These are phyloP conservation scores for Curvularia verruculosa DNA, from an alignment of 2,329 filamentous ascomycete species.

Conservation along the genomic window DNA sequence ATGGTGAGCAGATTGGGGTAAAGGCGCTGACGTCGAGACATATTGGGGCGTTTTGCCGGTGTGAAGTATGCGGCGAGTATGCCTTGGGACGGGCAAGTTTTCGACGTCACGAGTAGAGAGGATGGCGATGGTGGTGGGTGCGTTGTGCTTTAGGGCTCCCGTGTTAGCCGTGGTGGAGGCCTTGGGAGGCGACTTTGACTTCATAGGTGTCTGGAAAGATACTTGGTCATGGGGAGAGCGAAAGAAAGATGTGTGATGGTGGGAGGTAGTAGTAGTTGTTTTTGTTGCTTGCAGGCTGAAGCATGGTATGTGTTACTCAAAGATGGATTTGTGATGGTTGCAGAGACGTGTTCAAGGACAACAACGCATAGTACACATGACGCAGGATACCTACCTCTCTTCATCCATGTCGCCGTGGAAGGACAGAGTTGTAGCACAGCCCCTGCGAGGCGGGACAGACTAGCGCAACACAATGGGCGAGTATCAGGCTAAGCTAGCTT, in stretches of 20 bases:
- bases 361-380: conserved; percentile 3
- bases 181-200: conserved; percentile 17
- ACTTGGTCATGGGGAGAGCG: not conserved
- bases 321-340: not conserved
- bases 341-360: not conserved
- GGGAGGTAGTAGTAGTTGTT: too few species aligned
- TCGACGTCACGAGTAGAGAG: conserved; percentile 34
- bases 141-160: conserved; percentile 17
- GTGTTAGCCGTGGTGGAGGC: conserved; percentile 31
- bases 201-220: too few species aligned
- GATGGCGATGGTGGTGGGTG: conserved; percentile 12
- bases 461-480: conserved; percentile 10
- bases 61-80: conserved; percentile 23
- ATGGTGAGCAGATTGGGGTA: conserved; percentile 2
- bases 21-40: conserved; percentile 22
- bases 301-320: not conserved
- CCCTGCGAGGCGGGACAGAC: conserved; percentile 21
- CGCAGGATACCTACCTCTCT: not conserved
- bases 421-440: conserved; percentile 18
- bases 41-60: conserved; percentile 1
- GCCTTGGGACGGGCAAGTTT: conserved; percentile 16
- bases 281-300: not conserved
- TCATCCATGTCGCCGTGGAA: not conserved
- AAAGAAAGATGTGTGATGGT: not conserved
- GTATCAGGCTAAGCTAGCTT: conserved; percentile 23